Conservation (phyloP, 352 stramenopile genomes). For the Lagenidium giganteum region DNA sequence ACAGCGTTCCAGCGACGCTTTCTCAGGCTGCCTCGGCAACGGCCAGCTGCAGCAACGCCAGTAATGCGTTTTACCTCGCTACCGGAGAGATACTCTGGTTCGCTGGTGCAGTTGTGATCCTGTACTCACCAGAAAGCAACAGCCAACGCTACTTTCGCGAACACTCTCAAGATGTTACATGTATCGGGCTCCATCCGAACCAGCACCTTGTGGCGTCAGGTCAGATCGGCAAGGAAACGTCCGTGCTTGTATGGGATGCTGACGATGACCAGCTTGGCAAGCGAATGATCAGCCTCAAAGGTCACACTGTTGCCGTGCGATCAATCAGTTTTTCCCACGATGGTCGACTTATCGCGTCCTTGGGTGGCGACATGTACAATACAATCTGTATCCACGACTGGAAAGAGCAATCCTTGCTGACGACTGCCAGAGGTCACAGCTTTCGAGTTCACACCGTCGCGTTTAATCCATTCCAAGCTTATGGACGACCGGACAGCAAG, state of each 20-base stretch:
- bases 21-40: constrained; percentile 4
- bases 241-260: constrained; percentile 62
- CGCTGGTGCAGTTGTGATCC: constrained; percentile 43
- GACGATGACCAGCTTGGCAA: constrained; percentile 53
- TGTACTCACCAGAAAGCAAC: constrained; percentile 51
- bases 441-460: constrained; percentile 57
- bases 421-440: constrained; percentile 54
- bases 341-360: constrained; percentile 56
- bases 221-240: constrained; percentile 45
- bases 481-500: constrained; percentile 43
- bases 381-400: constrained; percentile 76
- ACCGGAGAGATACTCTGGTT: constrained; percentile 65
- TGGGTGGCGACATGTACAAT: constrained; percentile 74
- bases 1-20: constrained; percentile 15
- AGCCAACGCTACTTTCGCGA: constrained; percentile 52
- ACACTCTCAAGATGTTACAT: constrained; percentile 57
- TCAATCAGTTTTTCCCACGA: constrained; percentile 71
- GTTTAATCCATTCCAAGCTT: constrained; percentile 73
- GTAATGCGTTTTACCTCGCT: constrained; percentile 45
- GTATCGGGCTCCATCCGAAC: constrained; percentile 51
- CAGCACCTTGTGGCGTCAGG: constrained; percentile 53
- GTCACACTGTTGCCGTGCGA: constrained; percentile 47
- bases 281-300: constrained; percentile 44
- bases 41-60: constrained; percentile 32
- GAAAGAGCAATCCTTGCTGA: constrained; percentile 48